Percentiles rank a stretch among this genome's conserved stretches.
Evolutionary conservation across 352 stramenopile species (phyloP).

Genomic region (Globisporangium heterothallicum): DNA sequence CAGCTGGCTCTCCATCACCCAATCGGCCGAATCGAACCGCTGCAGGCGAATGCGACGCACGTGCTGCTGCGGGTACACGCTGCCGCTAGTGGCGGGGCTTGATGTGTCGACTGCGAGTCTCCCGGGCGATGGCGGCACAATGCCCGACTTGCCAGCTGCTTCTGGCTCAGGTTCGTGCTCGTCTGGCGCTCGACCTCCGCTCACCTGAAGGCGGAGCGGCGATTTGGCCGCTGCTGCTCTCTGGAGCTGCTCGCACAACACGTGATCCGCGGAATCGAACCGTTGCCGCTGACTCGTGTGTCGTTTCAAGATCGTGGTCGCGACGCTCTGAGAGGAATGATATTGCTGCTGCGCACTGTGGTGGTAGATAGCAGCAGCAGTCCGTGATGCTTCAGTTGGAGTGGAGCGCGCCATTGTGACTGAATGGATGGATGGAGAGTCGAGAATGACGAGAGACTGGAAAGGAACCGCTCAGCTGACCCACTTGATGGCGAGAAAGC

Average conservation of each 20-base stretch:
- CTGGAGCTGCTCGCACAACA: conserved; percentile 25
- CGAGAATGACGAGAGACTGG: no score
- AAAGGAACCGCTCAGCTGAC: no score
- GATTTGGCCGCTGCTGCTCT: not conserved
- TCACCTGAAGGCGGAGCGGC: not conserved
- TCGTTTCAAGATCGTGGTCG: conserved; percentile 44
- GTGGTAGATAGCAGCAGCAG: not conserved
- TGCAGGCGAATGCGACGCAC: conserved; percentile 53
- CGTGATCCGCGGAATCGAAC: conserved; percentile 73
- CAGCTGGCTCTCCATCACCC: conserved; percentile 30
- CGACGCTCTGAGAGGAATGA: conserved; percentile 20
- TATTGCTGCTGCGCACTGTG: not conserved
- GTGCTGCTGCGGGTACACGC: conserved; percentile 23
- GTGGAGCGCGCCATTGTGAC: conserved; percentile 6
- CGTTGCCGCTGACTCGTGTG: conserved; percentile 49
- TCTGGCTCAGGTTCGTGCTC: conserved; percentile 14
- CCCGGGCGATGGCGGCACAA: not conserved
- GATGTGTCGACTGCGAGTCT: not conserved
- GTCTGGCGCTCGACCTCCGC: not conserved
- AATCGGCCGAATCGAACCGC: conserved; percentile 74
- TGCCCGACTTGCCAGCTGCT: not conserved
- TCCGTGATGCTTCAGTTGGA: not conserved
- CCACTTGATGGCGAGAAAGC: no score
- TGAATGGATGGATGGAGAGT: not conserved
- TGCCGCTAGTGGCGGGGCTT: not conserved